Conservation (phyloP, 2,329 filamentous ascomycete species). For the Penicillium sp. region DNA sequence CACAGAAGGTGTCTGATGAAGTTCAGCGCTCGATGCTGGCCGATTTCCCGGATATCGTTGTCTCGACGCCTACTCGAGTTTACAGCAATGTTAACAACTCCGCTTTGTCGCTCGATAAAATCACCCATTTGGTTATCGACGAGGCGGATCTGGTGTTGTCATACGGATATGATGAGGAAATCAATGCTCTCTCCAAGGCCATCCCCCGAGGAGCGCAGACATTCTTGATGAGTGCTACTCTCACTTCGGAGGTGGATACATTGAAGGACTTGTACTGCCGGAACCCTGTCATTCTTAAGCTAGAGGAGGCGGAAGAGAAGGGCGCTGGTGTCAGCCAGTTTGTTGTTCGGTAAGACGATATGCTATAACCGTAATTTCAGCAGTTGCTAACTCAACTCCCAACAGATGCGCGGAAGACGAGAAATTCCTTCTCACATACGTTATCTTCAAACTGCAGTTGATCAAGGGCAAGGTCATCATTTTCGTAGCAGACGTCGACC, state of each 20-base stretch:
- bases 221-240: conserved; percentile 88
- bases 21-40: conserved; percentile 85
- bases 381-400: conserved; percentile 16
- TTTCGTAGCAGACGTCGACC: conserved; percentile 82
- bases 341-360: conserved; percentile 65
- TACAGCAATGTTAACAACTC: conserved; percentile 73
- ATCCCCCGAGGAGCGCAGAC: conserved; percentile 86
- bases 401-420: conserved; percentile 86
- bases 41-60: conserved; percentile 81
- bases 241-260: conserved; percentile 82
- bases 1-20: conserved; percentile 83
- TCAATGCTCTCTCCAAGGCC: conserved; percentile 73
- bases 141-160: conserved; percentile 92
- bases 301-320: conserved; percentile 79
- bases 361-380: conserved; percentile 11
- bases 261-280: conserved; percentile 83
- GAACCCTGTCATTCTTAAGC: conserved; percentile 73
- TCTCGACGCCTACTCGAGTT: conserved; percentile 85
- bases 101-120: conserved; percentile 66
- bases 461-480: conserved; percentile 90
- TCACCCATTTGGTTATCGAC: conserved; percentile 82
- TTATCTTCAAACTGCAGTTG: conserved; percentile 91
- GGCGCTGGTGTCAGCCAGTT: conserved; percentile 80
- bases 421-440: conserved; percentile 89
- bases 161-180: conserved; percentile 90